Evolutionary conservation across 2,329 filamentous ascomycete species (phyloP).

Genomic region (Kalmusia sp.): DNA sequence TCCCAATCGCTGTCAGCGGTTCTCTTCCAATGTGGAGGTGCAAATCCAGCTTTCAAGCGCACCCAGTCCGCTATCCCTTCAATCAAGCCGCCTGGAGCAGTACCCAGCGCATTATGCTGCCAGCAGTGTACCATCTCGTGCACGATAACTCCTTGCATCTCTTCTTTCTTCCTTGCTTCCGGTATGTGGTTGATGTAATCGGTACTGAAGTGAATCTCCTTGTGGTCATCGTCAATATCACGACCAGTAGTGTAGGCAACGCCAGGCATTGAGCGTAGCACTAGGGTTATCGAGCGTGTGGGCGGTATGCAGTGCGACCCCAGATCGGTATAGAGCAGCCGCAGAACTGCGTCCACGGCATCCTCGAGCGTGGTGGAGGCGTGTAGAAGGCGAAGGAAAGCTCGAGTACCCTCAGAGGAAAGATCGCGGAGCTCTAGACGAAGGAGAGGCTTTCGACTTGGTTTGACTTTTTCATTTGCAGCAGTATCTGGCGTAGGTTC

Average conservation of each 20-base stretch:
- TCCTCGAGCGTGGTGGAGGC: constrained; percentile 66
- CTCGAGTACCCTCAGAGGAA: constrained; percentile 62
- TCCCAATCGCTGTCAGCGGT: constrained; percentile 74
- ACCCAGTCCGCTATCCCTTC: constrained; percentile 97
- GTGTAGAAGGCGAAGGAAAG: constrained; percentile 73
- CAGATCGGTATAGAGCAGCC: constrained; percentile 68
- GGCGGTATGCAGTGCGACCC: constrained; percentile 54
- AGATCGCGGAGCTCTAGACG: constrained; percentile 59
- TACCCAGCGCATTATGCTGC: constrained; percentile 73
- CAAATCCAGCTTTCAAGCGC: constrained; percentile 73
- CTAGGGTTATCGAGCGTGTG: constrained; percentile 85
- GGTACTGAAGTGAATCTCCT: constrained; percentile 89
- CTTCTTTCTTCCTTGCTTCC: constrained; percentile 51
- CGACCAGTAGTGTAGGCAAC: constrained; percentile 88
- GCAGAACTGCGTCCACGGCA: constrained; percentile 73
- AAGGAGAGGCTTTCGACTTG: constrained; percentile 51
- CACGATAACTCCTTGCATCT: constrained; percentile 83
- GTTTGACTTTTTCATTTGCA: constrained; percentile 22
- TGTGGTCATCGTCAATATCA: constrained; percentile 83
- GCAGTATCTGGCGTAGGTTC: background rate
- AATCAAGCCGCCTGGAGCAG: constrained; percentile 73
- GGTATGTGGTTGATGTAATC: constrained; percentile 67
- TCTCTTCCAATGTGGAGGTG: constrained; percentile 82
- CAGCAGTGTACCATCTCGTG: constrained; percentile 97
- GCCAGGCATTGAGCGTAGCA: constrained; percentile 79